phyloP scores from a whole-genome alignment of 352 stramenopile genomes.

The Thalassiosira livingstoniorum region DNA sequence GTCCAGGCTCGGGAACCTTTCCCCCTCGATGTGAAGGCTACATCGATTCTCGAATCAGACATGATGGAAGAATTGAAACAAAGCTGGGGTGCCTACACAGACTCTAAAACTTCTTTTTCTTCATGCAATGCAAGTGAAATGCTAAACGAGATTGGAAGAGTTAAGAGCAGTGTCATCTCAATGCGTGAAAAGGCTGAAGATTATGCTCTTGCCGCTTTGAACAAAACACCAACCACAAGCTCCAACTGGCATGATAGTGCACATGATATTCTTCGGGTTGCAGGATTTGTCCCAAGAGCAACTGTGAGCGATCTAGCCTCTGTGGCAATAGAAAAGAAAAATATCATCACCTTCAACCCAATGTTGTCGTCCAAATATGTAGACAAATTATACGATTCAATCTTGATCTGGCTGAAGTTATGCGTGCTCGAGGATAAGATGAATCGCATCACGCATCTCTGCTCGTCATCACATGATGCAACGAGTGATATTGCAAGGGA shows the following conservation, averaged over 20 bases:
- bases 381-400: conserved; percentile 28
- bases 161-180: background rate
- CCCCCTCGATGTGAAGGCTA: conserved; percentile 33
- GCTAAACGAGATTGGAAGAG: background rate
- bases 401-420: conserved; percentile 74
- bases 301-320: conserved; percentile 42
- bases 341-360: conserved; percentile 49
- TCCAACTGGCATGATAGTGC: conserved; percentile 44
- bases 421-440: conserved; percentile 88
- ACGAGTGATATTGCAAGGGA: conserved; percentile 65
- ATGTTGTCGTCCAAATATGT: conserved; percentile 40
- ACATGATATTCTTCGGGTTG: conserved; percentile 48
- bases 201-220: conserved; percentile 41
- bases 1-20: conserved; percentile 15
- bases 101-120: conserved; percentile 10
- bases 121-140: background rate
- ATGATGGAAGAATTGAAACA: conserved; percentile 59
- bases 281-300: conserved; percentile 41
- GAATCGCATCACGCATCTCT: conserved; percentile 58
- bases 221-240: conserved; percentile 1
- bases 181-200: conserved; percentile 36
- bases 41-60: conserved; percentile 48
- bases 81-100: conserved; percentile 52
- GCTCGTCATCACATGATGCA: background rate
- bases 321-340: conserved; percentile 34